A percentile compares a stretch with the other conserved stretches of the same genome.
phyloP scores from a whole-genome alignment of 768 basidiomycete genomes.

The Auriscalpium microsporum region DNA sequence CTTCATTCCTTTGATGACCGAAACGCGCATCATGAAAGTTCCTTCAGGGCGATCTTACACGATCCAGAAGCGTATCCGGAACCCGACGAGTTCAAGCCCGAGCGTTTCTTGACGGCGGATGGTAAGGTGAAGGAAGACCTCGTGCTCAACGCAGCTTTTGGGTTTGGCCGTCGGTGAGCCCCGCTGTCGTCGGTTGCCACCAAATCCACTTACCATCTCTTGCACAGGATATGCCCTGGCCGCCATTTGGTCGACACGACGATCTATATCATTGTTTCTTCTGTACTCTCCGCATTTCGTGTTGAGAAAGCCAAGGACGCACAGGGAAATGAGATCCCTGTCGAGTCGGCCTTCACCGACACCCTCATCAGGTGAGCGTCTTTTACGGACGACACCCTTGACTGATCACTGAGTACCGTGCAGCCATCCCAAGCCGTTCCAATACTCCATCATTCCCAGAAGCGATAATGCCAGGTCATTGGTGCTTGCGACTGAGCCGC shows the following conservation, averaged over 20 bases:
- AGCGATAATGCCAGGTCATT: no score
- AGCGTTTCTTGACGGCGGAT: constrained; percentile 30
- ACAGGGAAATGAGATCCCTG: constrained; percentile 16
- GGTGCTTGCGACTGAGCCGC: no score
- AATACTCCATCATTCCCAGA: no score
- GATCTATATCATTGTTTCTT: constrained; percentile 20
- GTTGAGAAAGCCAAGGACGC: constrained; percentile 16
- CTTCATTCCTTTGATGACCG: not conserved
- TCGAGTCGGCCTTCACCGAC: constrained; percentile 14
- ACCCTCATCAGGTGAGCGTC: constrained; percentile 18
- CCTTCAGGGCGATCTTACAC: constrained; percentile 38
- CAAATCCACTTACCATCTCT: no score
- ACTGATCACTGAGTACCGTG: no score
- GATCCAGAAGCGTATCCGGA: constrained; percentile 37
- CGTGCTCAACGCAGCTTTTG: not conserved
- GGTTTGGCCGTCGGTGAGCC: constrained; percentile 9
- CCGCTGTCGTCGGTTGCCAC: not conserved
- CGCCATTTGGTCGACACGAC: constrained; percentile 22
- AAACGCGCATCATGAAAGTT: not conserved
- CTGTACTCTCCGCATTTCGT: constrained; percentile 18
- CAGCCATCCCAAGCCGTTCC: no score
- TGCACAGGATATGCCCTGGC: constrained; percentile 21
- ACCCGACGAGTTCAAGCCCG: constrained; percentile 39
- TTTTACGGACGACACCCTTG: no score
- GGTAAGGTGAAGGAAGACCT: not conserved